Evolutionary conservation across 305 asterid genomes (phyloP), one percentile per base, ranked within the genome.

Genomic region (Andrographis paniculata): DNA sequence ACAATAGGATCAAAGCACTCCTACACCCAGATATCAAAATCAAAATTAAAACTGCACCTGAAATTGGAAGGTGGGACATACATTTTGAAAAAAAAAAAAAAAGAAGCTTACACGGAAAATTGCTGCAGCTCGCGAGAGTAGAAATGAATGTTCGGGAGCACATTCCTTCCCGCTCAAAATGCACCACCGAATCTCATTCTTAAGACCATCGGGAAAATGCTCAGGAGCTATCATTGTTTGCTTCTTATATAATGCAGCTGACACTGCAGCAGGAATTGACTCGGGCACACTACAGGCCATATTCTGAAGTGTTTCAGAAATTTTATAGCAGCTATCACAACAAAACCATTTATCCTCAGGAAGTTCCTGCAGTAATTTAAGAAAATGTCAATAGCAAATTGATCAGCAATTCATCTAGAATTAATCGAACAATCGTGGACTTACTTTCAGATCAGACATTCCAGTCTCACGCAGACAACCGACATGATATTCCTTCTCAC

Each of bases 1-100:
- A 84, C 80, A 67, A 92, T 92, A 50, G 99, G 99, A 69, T 92
- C 97, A 68, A 92, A 92, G 72, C 97, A 80, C 63, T 87, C 99
- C 99, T 87, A 83, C 58, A 58, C 51, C 6, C 9, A 66, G 58
- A 56, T 44, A 40, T 46, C 14, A 51, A 35, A 50, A 27, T 46
- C 4, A 45, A 30, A 51, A 55, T 57, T 48, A 58, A 45, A 19
- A 33, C 38, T 13, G n/a, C 33, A 27, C 33, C 10, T 27, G 9
- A 6, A 27, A n/a, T 13, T 7, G 38, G 14, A 33, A 9, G n/a
- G 12, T 33, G 38, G n/a, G 4, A 15, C 37, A 39, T 9, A 31
- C 19, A 37, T n/a, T 20, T 28, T 20, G 19, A 13, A 38, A 42
- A 7, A 42, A 27, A 37, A 48, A 48, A 65, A 52, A 37, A 27